Evolutionary conservation across 2,329 filamentous ascomycete species (phyloP).

Genomic region (Beauveria rudraprayagi): DNA sequence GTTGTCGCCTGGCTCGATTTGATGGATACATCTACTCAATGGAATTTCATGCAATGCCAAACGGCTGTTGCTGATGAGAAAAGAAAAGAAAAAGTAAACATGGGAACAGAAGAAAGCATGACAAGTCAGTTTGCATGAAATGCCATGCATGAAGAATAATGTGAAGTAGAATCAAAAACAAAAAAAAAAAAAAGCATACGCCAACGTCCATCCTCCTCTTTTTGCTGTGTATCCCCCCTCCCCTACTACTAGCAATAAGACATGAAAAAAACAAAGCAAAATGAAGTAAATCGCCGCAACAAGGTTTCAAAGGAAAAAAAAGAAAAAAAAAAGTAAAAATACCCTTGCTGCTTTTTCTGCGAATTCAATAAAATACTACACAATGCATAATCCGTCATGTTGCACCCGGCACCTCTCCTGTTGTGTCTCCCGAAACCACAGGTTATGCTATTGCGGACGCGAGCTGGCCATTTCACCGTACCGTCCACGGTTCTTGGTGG

Average conservation of each 20-base stretch:
- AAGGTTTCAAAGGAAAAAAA: background rate
- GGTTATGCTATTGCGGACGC: conserved; percentile 18
- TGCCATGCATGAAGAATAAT: conserved; percentile 3
- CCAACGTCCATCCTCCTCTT: background rate
- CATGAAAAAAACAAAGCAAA: background rate
- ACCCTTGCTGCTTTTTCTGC: background rate
- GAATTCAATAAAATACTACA: conserved; percentile 1
- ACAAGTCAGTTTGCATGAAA: background rate
- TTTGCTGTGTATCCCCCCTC: background rate
- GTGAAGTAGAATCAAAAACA: background rate
- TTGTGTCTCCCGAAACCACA: background rate
- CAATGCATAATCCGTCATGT: background rate
- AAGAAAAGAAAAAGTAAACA: background rate
- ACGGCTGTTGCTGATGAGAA: background rate
- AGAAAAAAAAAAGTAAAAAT: background rate
- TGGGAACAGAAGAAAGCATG: background rate
- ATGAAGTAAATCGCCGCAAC: background rate
- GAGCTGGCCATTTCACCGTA: conserved; percentile 86
- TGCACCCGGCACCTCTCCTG: background rate
- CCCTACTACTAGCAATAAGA: background rate
- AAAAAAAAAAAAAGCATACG: background rate
- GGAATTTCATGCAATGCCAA: background rate
- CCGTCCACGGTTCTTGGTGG: conserved; percentile 78
- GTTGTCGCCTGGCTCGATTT: background rate
- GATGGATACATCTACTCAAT: background rate